These are phyloP conservation scores for Yamadazyma sp. DNA, from an alignment of 1,139 yeast genomes.

Conservation along the genomic window DNA sequence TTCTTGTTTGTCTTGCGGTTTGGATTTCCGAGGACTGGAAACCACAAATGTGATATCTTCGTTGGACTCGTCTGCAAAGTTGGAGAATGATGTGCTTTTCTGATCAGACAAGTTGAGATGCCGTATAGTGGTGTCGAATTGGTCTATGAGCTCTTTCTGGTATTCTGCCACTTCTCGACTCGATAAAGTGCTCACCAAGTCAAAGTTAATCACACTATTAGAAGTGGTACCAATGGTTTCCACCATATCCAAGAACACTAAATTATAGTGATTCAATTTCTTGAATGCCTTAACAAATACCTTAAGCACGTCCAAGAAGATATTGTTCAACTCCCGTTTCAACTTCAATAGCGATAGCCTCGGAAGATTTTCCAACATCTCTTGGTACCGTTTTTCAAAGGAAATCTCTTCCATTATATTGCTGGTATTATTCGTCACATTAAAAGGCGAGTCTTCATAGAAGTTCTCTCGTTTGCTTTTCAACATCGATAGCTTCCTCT, in stretches of 20 bases:
- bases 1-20: conserved; percentile 5
- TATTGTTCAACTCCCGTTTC: conserved; percentile 32
- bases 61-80: conserved; percentile 8
- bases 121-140: conserved; percentile 29
- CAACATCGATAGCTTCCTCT: conserved; percentile 19
- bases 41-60: conserved; percentile 32
- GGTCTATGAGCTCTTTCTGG: conserved; percentile 28
- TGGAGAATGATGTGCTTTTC: conserved; percentile 11
- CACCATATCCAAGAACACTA: conserved; percentile 26
- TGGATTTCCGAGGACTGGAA: conserved; percentile 39
- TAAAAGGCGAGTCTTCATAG: conserved; percentile 30
- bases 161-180: conserved; percentile 29
- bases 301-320: conserved; percentile 36
- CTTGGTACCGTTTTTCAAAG: conserved; percentile 27
- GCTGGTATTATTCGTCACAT: conserved; percentile 16
- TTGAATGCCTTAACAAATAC: conserved; percentile 33
- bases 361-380: conserved; percentile 28
- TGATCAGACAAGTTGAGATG: conserved; percentile 18
- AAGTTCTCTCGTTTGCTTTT: conserved; percentile 23
- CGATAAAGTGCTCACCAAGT: conserved; percentile 25
- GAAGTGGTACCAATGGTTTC: conserved; percentile 27
- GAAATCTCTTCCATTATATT: conserved; percentile 19
- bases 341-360: conserved; percentile 31
- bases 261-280: conserved; percentile 28
- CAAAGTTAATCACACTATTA: conserved; percentile 11